These are phyloP conservation scores for Elsinoe necatrix DNA, from an alignment of 2,329 filamentous ascomycete genomes.

Conservation along the genomic window DNA sequence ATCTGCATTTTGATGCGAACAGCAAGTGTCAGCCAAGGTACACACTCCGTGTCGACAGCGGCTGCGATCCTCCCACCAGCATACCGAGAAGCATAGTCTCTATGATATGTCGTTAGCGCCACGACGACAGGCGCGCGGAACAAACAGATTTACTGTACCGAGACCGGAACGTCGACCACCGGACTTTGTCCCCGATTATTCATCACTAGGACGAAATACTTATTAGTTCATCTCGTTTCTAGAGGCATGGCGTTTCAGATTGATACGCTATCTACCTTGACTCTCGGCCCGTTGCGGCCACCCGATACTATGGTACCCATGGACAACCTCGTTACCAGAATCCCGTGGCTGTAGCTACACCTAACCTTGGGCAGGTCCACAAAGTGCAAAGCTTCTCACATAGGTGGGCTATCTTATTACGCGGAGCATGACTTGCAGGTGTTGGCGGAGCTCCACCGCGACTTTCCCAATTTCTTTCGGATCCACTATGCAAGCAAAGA, in stretches of 20 bases:
- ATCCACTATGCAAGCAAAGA: not conserved
- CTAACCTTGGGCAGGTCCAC: not conserved
- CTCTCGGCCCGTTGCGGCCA: not conserved
- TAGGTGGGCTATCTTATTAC: not conserved
- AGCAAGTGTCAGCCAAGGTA: too few relatives aligned
- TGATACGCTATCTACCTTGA: not conserved
- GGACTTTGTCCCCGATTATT: not conserved
- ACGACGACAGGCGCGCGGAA: too few relatives aligned
- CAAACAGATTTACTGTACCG: too few relatives aligned
- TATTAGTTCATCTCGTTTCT: not conserved
- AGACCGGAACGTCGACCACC: not conserved
- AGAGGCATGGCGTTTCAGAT: not conserved
- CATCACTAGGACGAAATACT: not conserved
- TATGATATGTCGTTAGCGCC: too few relatives aligned
- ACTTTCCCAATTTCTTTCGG: not conserved
- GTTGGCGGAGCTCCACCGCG: not conserved
- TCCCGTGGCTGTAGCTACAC: not conserved
- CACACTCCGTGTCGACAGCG: too few relatives aligned
- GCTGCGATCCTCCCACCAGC: too few relatives aligned
- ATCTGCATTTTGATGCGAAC: too few relatives aligned
- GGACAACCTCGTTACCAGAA: not conserved
- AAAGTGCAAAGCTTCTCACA: not conserved
- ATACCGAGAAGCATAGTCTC: too few relatives aligned
- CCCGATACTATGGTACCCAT: not conserved
- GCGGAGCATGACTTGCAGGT: not conserved